Base-by-base conservation (phyloP, 1,284 basidiomycete genomes). In the Sanghuangporus weigelae region DNA sequence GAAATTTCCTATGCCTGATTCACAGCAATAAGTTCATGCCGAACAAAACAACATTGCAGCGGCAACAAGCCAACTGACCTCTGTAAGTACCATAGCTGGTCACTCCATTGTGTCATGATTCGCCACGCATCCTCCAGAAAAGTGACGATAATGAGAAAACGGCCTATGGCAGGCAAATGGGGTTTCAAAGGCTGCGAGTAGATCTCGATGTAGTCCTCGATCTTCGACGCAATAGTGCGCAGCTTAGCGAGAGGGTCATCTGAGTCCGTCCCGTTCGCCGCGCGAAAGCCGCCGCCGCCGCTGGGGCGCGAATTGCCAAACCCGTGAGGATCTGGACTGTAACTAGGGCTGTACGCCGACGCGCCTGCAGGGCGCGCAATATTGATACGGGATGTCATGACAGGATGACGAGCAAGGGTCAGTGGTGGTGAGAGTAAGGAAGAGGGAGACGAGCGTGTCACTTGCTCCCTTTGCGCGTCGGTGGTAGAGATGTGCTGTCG, bases 61-160 rank as follows among this genome's bases (percentile, higher is more conserved):
- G 7, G 16, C 16, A 16, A 46, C 44, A 46, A 42, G n/a, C 6
- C 26, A 21, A 83, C 89, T 72, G 70, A 93, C 93, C 88, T 89
- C 76, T 96, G 92, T 71, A 98, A 80, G 76, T 97, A 98, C 93
- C 95, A 98, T 59, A 96, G 84, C 77, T 99, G 96, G 79, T 99
- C 96, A 59, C 84, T 74, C 94, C 95, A 98, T 76, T 98, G 96
- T 10, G 95, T 94, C 66, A 93, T 67, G 74, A 99, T 99, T 69
- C 96, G 82, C 73, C 97, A 78, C 11, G 96, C 94, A 75, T 99
- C 96, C 80, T 99, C 96, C 74, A 96, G 79, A 80, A 99, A 99
- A 5, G 96, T 99, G 50, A 97, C 95, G 62, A 99, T 95, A 75
- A 99, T 99, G 68, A 99, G 79, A 78, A 98, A 98, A 68, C 97